Percentiles rank a stretch among this genome's conserved stretches.
These are phyloP conservation scores for Adenanthera pavonina DNA, from an alignment of 306 rosid species.

Conservation along the genomic window DNA sequence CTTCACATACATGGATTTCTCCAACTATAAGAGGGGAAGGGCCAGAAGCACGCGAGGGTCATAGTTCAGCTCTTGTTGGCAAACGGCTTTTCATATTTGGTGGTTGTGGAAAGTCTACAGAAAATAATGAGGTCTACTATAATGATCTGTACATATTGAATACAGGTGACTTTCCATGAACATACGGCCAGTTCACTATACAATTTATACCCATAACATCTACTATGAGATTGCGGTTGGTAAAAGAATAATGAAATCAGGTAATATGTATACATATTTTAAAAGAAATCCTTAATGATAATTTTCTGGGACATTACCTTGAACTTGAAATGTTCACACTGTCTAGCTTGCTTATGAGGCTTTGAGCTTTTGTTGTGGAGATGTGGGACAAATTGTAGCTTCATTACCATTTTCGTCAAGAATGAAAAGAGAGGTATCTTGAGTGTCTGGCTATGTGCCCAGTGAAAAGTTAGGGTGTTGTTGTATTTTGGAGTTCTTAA, in stretches of 20 bases:
- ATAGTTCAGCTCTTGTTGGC: slow-evolving; percentile 88
- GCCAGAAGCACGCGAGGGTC: slow-evolving; percentile 98
- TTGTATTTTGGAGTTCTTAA: slow-evolving; percentile 11
- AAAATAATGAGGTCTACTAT: slow-evolving; percentile 72
- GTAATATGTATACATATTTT: neutral
- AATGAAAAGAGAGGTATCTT: neutral
- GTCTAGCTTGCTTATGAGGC: slow-evolving; percentile 31
- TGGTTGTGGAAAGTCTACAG: slow-evolving; percentile 90
- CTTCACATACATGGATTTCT: slow-evolving; percentile 77
- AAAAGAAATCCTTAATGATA: slow-evolving; percentile 22
- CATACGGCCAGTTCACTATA: slow-evolving; percentile 19
- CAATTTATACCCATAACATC: slow-evolving; percentile 7
- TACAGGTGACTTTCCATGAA: slow-evolving; percentile 63
- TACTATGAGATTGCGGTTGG: slow-evolving; percentile 16
- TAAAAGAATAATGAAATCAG: slow-evolving; percentile 12
- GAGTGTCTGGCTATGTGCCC: neutral
- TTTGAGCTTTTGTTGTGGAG: neutral
- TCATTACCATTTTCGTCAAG: neutral
- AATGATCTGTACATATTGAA: slow-evolving; percentile 93
- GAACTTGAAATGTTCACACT: slow-evolving; percentile 22
- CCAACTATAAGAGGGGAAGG: slow-evolving; percentile 89
- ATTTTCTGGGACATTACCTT: slow-evolving; percentile 10
- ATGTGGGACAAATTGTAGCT: neutral
- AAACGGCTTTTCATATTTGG: slow-evolving; percentile 87
- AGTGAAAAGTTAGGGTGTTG: slow-evolving; percentile 4